These are phyloP conservation scores for Ustilago xerochloae DNA, from an alignment of 1,284 basidiomycete genomes.

Conservation along the genomic window DNA sequence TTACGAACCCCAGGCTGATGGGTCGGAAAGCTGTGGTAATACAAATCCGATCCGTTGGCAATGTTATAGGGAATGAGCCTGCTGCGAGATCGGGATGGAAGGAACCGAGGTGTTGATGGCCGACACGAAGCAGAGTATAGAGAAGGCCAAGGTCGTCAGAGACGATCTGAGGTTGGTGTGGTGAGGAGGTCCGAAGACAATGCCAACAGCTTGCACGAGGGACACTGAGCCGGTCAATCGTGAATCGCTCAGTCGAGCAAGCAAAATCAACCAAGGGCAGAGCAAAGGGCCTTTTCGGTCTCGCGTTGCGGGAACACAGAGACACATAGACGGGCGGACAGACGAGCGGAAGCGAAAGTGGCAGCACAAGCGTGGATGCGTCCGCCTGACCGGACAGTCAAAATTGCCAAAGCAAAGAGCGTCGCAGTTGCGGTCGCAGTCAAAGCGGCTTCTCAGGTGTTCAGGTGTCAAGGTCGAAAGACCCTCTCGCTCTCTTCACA, in stretches of 20 bases:
- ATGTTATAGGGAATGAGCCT: too few relatives aligned
- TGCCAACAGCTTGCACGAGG: slow-evolving; percentile 6
- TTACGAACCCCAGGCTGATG: too few relatives aligned
- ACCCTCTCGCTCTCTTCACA: background rate
- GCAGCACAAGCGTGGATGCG: background rate
- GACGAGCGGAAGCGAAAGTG: background rate
- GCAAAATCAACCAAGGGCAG: background rate
- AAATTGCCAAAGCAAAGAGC: background rate
- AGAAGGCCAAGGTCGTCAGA: slow-evolving; percentile 7
- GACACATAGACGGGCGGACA: background rate
- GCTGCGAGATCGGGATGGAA: too few relatives aligned
- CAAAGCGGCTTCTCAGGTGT: background rate
- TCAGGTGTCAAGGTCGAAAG: slow-evolving; percentile 7
- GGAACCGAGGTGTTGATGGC: too few relatives aligned
- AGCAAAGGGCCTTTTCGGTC: too few relatives aligned
- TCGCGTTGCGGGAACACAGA: background rate
- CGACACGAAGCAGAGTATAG: background rate
- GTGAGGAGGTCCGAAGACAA: background rate
- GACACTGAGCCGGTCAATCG: too few relatives aligned
- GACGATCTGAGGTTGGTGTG: slow-evolving; percentile 10
- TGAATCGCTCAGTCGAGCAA: background rate
- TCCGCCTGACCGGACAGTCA: slow-evolving; percentile 10
- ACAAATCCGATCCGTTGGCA: too few relatives aligned
- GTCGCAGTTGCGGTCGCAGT: background rate
- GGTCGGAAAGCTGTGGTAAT: too few relatives aligned